Percentiles rank a stretch among this genome's conserved stretches.
Evolutionary conservation across 441 rosid genomes (phyloP).

Genomic region (Gossypium aridum): DNA sequence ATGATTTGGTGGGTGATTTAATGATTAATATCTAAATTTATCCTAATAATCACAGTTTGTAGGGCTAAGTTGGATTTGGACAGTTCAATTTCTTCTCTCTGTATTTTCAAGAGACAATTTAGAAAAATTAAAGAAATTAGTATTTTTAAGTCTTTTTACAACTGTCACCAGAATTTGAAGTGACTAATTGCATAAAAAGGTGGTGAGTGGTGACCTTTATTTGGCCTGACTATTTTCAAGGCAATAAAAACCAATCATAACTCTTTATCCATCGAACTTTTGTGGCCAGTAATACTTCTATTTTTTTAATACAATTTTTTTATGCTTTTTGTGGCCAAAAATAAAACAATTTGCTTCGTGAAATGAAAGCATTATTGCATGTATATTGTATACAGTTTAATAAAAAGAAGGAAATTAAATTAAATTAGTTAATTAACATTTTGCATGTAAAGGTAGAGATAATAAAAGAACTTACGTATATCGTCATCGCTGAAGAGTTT

Average conservation of each 20-base stretch:
- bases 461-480: constrained; percentile 40
- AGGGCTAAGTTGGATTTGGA: too few species aligned
- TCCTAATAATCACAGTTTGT: neutral
- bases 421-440: neutral
- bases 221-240: constrained; percentile 5
- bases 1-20: neutral
- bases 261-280: neutral
- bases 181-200: neutral
- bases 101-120: too few species aligned
- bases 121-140: too few species aligned
- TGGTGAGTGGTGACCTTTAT: neutral
- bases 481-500: constrained; percentile 91
- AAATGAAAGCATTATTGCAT: neutral
- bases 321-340: neutral
- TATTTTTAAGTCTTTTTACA: too few species aligned
- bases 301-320: neutral
- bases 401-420: neutral
- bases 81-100: too few species aligned
- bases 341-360: neutral
- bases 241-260: neutral
- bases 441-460: constrained; percentile 13
- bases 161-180: too few species aligned
- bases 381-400: neutral
- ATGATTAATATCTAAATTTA: neutral
- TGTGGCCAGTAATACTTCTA: neutral